Percentiles rank a stretch among this genome's conserved stretches.
Evolutionary conservation across 192 early-diverging fungal genomes (phyloP).

Genomic region (Backusella westeae): DNA sequence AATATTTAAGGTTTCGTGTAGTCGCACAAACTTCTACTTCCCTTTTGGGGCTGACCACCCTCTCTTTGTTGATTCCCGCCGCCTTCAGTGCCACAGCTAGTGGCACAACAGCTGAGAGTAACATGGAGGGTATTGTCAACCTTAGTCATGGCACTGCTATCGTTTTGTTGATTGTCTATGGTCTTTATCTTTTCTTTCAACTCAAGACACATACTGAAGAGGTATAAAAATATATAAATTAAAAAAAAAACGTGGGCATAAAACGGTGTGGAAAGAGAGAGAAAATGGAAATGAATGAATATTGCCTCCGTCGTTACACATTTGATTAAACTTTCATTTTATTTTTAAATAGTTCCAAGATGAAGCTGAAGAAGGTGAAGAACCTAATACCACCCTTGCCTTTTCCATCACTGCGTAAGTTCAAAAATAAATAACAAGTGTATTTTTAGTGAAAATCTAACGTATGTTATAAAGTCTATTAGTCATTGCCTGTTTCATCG

Average conservation of each 20-base stretch:
- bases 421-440: slow-evolving; percentile 2
- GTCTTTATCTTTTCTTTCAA: slow-evolving; percentile 80
- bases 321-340: background rate
- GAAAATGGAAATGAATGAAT: background rate
- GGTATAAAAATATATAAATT: slow-evolving; percentile 12
- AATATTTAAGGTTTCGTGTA: background rate
- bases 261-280: background rate
- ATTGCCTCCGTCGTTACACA: background rate
- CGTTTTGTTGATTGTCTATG: slow-evolving; percentile 65
- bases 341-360: slow-evolving; percentile 31
- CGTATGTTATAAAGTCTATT: slow-evolving; percentile 38
- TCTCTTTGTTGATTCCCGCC: slow-evolving; percentile 70
- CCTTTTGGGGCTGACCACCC: slow-evolving; percentile 59
- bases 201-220: slow-evolving; percentile 78
- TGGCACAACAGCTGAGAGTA: slow-evolving; percentile 39
- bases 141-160: slow-evolving; percentile 68
- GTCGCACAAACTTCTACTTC: slow-evolving; percentile 71
- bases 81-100: slow-evolving; percentile 60
- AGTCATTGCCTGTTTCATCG: slow-evolving; percentile 63
- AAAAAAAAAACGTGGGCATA: background rate
- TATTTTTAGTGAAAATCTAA: background rate
- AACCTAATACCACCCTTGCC: slow-evolving; percentile 54
- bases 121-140: slow-evolving; percentile 42
- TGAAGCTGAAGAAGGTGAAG: slow-evolving; percentile 52
- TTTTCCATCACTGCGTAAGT: slow-evolving; percentile 50